These are phyloP conservation scores for Acanthamoeba sp. DNA, from an alignment of 208 protist species.

Conservation along the genomic window DNA sequence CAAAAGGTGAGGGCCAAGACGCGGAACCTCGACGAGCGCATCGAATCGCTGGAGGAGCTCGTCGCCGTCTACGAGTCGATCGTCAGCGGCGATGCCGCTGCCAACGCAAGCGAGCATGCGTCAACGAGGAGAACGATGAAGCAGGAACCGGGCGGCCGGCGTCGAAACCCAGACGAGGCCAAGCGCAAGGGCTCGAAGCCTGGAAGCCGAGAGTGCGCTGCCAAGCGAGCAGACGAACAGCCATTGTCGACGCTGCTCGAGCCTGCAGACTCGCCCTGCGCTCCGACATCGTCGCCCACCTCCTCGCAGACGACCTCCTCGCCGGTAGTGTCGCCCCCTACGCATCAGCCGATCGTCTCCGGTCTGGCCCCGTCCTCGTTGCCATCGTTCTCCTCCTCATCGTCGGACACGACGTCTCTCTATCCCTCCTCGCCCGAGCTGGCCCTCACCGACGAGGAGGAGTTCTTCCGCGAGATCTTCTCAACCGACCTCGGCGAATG, in stretches of 20 bases:
- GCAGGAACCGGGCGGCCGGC: no score
- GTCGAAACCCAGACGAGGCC: background rate
- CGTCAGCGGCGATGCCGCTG: background rate
- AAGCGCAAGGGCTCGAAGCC: background rate
- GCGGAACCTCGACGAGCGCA: background rate
- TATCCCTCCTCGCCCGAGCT: background rate
- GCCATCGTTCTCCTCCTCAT: background rate
- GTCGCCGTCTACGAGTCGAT: slow-evolving; percentile 29
- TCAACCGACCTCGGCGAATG: background rate
- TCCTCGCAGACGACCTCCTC: background rate
- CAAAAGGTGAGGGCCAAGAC: slow-evolving; percentile 29
- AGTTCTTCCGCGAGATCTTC: slow-evolving; percentile 53
- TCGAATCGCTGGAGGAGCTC: slow-evolving; percentile 49
- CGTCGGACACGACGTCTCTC: background rate
- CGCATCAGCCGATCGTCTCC: background rate
- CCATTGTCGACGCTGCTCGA: background rate
- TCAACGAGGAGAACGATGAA: no score
- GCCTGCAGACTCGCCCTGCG: background rate
- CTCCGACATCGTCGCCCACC: background rate
- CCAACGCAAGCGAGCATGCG: background rate
- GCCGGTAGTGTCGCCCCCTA: background rate
- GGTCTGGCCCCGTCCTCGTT: background rate
- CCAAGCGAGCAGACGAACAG: background rate
- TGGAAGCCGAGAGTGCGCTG: no score
- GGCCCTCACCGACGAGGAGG: background rate